Percentiles rank a stretch among this genome's conserved stretches.
These are phyloP conservation scores for Chlamydomonas schloesseri DNA, from an alignment of 139 green algal species.

Conservation along the genomic window DNA sequence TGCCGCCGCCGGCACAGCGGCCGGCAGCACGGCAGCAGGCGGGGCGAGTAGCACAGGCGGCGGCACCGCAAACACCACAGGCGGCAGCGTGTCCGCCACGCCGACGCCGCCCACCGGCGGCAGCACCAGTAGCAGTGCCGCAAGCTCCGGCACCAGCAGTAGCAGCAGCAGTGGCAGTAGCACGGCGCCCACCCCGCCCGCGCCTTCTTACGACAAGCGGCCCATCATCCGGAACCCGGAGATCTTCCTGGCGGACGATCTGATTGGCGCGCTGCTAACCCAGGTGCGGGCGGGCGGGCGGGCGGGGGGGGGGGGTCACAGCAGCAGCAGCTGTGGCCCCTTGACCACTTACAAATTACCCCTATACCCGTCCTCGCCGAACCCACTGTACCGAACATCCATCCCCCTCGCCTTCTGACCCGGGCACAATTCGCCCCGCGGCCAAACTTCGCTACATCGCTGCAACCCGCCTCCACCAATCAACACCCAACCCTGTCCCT, in stretches of 20 bases:
- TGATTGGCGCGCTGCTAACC: constrained; percentile 55
- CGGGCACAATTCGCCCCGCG: too few relatives aligned
- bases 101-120: not conserved
- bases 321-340: too few relatives aligned
- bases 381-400: too few relatives aligned
- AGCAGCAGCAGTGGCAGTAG: constrained; percentile 2
- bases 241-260: constrained; percentile 60
- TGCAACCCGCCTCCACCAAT: too few relatives aligned
- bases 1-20: too few relatives aligned
- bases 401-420: too few relatives aligned
- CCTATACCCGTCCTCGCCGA: not conserved
- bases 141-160: not conserved
- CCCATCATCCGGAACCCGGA: constrained; percentile 46
- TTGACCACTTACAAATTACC: not conserved
- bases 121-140: not conserved
- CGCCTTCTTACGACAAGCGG: not conserved
- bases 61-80: not conserved
- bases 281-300: constrained; percentile 28
- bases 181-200: not conserved
- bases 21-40: too few relatives aligned
- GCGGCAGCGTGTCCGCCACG: not conserved
- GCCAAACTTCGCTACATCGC: too few relatives aligned
- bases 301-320: too few relatives aligned
- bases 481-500: too few relatives aligned
- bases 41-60: not conserved